Conservation (phyloP, 2,329 filamentous ascomycete genomes). For the Aureobasidium subglaciale region DNA sequence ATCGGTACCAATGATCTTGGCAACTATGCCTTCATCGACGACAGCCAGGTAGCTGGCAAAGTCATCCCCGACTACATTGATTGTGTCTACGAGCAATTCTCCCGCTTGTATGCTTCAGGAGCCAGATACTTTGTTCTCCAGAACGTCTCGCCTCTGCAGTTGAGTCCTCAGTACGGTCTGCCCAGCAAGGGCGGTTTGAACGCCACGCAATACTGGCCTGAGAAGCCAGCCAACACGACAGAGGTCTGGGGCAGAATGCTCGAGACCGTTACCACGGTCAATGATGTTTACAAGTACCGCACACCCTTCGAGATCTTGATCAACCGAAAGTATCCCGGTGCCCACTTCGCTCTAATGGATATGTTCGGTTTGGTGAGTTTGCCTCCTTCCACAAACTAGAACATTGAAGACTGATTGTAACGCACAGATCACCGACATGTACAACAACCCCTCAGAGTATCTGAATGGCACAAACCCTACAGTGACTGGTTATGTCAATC, state of each 20-base stretch:
- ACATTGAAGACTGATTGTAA: neutral
- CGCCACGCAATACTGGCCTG: conserved; percentile 40
- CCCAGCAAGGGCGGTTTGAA: conserved; percentile 39
- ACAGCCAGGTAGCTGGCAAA: conserved; percentile 52
- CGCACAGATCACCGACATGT: conserved; percentile 55
- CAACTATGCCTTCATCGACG: conserved; percentile 56
- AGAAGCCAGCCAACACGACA: conserved; percentile 45
- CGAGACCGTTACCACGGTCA: conserved; percentile 44
- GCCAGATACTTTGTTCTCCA: conserved; percentile 65
- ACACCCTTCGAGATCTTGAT: conserved; percentile 42
- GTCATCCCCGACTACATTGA: conserved; percentile 59
- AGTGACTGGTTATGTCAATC: conserved; percentile 50
- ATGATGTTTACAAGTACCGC: conserved; percentile 46
- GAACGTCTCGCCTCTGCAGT: conserved; percentile 60
- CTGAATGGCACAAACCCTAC: conserved; percentile 58
- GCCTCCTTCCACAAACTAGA: neutral
- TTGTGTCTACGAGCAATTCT: conserved; percentile 60
- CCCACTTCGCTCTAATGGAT: conserved; percentile 60
- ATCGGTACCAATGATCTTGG: conserved; percentile 79
- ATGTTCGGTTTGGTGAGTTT: conserved; percentile 50
- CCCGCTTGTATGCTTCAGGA: conserved; percentile 57
- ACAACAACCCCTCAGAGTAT: conserved; percentile 53
- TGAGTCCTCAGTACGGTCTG: conserved; percentile 59
- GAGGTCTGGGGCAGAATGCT: conserved; percentile 45
- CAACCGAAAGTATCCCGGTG: conserved; percentile 42